These are phyloP conservation scores for Trichosporon ovoides DNA, from an alignment of 1,284 basidiomycete species.

Conservation along the genomic window DNA sequence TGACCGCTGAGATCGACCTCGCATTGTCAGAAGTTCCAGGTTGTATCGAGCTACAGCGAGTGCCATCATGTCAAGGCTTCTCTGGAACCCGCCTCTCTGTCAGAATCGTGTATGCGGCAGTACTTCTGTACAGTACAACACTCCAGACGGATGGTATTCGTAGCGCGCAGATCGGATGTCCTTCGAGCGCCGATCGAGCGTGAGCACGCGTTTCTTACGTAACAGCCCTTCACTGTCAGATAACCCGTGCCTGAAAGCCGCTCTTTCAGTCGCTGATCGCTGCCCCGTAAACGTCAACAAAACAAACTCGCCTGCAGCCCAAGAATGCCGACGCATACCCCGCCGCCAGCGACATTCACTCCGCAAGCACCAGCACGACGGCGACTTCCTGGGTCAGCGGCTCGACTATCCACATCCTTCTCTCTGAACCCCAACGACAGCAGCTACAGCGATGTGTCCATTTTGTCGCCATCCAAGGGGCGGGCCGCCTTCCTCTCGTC, in stretches of 20 bases:
- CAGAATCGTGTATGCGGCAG: too few relatives aligned
- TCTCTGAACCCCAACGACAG: slow-evolving; percentile 13
- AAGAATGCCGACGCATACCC: slow-evolving; percentile 13
- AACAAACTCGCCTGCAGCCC: neutral
- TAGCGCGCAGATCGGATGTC: neutral
- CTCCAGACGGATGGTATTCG: too few relatives aligned
- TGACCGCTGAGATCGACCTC: too few relatives aligned
- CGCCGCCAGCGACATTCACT: slow-evolving; percentile 14
- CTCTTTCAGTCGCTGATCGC: neutral
- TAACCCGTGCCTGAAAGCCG: neutral
- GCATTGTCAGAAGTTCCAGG: too few relatives aligned
- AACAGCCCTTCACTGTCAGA: neutral
- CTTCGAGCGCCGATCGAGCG: too few relatives aligned
- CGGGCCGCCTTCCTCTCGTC: slow-evolving; percentile 13
- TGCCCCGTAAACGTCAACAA: neutral
- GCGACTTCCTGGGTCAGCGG: slow-evolving; percentile 3
- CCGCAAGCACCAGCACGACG: slow-evolving; percentile 8
- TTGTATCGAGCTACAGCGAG: too few relatives aligned
- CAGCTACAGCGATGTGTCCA: slow-evolving; percentile 9
- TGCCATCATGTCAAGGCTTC: too few relatives aligned
- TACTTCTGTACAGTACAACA: too few relatives aligned
- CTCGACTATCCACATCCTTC: slow-evolving; percentile 16
- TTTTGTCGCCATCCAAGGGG: slow-evolving; percentile 10
- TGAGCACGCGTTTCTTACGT: too few relatives aligned
- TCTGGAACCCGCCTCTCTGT: too few relatives aligned